These are phyloP conservation scores for Bacidia rubella DNA, from an alignment of 495 filamentous ascomycete genomes.

Conservation along the genomic window DNA sequence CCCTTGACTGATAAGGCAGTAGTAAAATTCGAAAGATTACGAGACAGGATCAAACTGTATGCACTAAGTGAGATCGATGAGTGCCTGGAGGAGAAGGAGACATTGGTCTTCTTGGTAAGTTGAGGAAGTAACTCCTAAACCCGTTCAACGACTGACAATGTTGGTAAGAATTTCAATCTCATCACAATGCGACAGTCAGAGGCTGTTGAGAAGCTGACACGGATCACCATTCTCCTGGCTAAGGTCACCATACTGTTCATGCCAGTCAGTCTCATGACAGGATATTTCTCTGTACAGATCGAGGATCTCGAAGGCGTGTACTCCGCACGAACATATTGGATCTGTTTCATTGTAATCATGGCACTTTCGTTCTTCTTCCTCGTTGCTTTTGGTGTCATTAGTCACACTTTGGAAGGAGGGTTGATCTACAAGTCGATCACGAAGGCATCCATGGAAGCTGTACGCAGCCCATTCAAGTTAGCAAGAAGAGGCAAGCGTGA, in stretches of 20 bases:
- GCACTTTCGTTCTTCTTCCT: conserved; percentile 47
- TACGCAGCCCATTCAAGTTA: neutral
- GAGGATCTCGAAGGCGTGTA: conserved; percentile 43
- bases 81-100: conserved; percentile 65
- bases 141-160: too few relatives aligned
- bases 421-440: conserved; percentile 35
- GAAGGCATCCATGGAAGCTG: conserved; percentile 24
- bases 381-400: conserved; percentile 30
- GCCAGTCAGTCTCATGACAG: conserved; percentile 70
- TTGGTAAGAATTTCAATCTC: conserved; percentile 76
- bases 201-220: conserved; percentile 62
- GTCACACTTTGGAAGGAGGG: conserved; percentile 37
- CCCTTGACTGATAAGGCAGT: conserved; percentile 49
- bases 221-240: conserved; percentile 68
- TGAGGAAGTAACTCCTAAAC: too few relatives aligned
- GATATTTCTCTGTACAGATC: conserved; percentile 69
- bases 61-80: conserved; percentile 71
- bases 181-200: conserved; percentile 74
- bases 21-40: conserved; percentile 61
- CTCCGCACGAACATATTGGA: conserved; percentile 55
- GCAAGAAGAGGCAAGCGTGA: neutral
- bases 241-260: conserved; percentile 78
- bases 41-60: conserved; percentile 63
- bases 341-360: conserved; percentile 54
- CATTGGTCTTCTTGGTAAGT: conserved; percentile 53